Percentiles rank a stretch among this genome's conserved stretches.
Evolutionary conservation across 2,329 filamentous ascomycete genomes (phyloP).

Genomic region (Simplicillium aogashimaense): DNA sequence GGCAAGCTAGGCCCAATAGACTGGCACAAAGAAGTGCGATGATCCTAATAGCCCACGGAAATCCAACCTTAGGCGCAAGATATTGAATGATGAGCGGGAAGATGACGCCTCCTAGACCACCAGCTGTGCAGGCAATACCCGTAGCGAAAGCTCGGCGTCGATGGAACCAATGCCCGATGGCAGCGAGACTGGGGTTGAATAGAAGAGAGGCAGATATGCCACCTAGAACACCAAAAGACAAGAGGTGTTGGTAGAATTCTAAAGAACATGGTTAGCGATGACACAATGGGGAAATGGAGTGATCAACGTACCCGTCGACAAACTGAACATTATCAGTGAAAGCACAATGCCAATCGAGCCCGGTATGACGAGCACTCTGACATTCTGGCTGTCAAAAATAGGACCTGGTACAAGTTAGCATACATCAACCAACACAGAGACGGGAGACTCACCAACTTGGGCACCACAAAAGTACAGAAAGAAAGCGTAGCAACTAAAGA

Average conservation of each 20-base stretch:
- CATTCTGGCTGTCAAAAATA: constrained; percentile 59
- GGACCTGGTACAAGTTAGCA: constrained; percentile 23
- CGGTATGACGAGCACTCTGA: constrained; percentile 43
- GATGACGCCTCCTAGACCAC: constrained; percentile 46
- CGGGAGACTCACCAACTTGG: constrained; percentile 41
- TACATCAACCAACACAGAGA: too few relatives aligned
- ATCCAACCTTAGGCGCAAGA: constrained; percentile 16
- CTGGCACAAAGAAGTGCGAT: constrained; percentile 17
- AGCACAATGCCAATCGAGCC: constrained; percentile 47
- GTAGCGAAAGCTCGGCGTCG: constrained; percentile 55
- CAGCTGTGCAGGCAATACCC: constrained; percentile 58
- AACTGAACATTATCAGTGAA: constrained; percentile 45
- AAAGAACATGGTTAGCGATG: not conserved
- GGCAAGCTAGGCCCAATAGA: constrained; percentile 16
- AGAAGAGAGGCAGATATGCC: constrained; percentile 57
- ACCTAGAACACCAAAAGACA: constrained; percentile 58
- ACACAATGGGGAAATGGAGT: not conserved
- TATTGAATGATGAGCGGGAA: constrained; percentile 28
- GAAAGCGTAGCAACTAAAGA: constrained; percentile 62
- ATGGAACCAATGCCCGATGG: constrained; percentile 61
- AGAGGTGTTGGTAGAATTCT: constrained; percentile 62
- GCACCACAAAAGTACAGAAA: constrained; percentile 62
- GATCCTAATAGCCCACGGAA: constrained; percentile 19
- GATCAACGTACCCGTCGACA: constrained; percentile 36
- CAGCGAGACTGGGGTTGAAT: constrained; percentile 58